phyloP scores from a whole-genome alignment of 225 moss, liverwort and hornwort genomes.

The Asterella californica region DNA sequence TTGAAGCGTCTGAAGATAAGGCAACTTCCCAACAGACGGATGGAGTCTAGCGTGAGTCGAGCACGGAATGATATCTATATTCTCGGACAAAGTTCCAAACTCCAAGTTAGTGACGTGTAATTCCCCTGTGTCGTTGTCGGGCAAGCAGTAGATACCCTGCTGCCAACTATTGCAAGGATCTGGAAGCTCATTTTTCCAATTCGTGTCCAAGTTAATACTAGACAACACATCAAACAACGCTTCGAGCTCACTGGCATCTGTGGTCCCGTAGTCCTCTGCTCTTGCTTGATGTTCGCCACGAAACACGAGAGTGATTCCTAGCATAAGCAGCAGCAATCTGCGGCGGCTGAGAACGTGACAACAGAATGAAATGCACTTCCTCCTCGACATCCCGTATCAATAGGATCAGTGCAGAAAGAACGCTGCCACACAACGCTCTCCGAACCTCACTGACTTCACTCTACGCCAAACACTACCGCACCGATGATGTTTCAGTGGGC shows the following conservation, averaged over 20 bases:
- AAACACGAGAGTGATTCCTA: background rate
- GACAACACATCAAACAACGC: slow-evolving; percentile 32
- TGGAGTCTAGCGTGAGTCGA: slow-evolving; percentile 24
- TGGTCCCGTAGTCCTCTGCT: slow-evolving; percentile 19
- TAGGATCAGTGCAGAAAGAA: background rate
- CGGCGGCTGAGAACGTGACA: background rate
- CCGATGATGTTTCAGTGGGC: too few species aligned
- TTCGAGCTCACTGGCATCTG: slow-evolving; percentile 27
- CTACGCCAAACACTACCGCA: too few species aligned
- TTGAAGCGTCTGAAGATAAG: slow-evolving; percentile 28
- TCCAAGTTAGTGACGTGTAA: slow-evolving; percentile 38
- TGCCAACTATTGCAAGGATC: slow-evolving; percentile 36
- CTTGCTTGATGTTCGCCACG: too few species aligned
- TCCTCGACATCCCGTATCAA: background rate
- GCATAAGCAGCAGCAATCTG: background rate
- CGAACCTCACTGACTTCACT: too few species aligned
- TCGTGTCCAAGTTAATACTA: slow-evolving; percentile 22
- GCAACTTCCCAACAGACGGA: slow-evolving; percentile 29
- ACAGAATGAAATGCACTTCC: background rate
- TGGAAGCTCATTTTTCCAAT: slow-evolving; percentile 27
- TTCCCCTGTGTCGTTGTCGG: slow-evolving; percentile 21
- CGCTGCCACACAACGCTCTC: too few species aligned
- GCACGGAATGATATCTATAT: slow-evolving; percentile 22
- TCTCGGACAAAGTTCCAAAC: slow-evolving; percentile 34
- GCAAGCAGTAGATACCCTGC: slow-evolving; percentile 31